Base-by-base conservation (phyloP, 2,329 filamentous ascomycete genomes). In the Alternaria sp. region DNA sequence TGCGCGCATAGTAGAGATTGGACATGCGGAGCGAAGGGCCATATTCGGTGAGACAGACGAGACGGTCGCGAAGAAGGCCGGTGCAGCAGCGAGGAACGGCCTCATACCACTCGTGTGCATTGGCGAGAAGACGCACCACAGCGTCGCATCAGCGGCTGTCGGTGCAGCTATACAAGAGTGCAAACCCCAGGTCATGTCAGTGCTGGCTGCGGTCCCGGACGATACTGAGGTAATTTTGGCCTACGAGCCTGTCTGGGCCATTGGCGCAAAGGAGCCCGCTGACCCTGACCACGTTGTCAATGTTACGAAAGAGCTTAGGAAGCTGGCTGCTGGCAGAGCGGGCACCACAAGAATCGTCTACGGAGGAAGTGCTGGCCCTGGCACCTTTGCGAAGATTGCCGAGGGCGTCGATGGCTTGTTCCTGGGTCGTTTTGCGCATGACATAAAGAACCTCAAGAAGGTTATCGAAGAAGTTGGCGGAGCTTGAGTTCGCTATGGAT, bases 221-320 rank as follows among this genome's bases (percentile, higher is more conserved):
- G 84, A 88, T 15, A 87, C 88, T 0, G 90, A 93, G 51, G 86
- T 96, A 6, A 87, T 95, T 7, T 85, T 96, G 61, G 93, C 93
- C 1, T 96, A 96, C 75, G 93, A 96, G 82, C 93, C 93, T 8
- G 92, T 96, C 2, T 96, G 93, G 93, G 93, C 93, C 1, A 96
- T 96, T 78, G 93, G 93, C 0, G 89, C 92, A 10, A 83, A 86
- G 2, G 83, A 90, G 72, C 92, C 93, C 3, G 93, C 93, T 0
- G 86, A 86, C 8, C 87, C 89, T 18, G 89, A 90, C 65, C 90
- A 96, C 75, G 91, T 96, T 0, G 86, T 90, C 5, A 86, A 84
- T 41, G 92, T 96, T 2, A 89, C 91, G 15, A 85, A 85, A 71
- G 87, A 87, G 18, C 84, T 94, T 53, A 85, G 90, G 58, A 84